Percentiles rank a stretch among this genome's conserved stretches.
Conservation (phyloP, 345 rosid species). For the Brassica rapa region DNA sequence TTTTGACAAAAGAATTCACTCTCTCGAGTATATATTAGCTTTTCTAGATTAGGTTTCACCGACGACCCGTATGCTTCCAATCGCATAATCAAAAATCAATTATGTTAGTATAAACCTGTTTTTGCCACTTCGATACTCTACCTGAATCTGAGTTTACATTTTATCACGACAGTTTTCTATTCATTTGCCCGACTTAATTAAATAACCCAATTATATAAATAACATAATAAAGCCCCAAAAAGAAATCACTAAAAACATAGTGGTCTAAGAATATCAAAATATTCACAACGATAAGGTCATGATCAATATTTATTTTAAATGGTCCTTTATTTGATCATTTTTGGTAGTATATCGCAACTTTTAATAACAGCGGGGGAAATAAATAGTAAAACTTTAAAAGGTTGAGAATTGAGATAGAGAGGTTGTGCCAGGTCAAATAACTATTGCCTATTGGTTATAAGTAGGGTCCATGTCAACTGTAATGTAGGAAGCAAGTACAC, state of each 20-base stretch:
- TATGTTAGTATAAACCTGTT: neutral
- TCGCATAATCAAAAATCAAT: neutral
- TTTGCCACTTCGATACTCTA: neutral
- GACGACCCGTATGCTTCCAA: neutral
- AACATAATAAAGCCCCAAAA: neutral
- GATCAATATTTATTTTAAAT: neutral
- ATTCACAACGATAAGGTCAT: neutral
- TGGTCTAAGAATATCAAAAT: neutral
- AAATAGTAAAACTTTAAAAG: slow-evolving; percentile 1
- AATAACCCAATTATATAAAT: neutral
- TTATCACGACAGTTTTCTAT: neutral
- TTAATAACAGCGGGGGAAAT: neutral
- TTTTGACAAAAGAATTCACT: neutral
- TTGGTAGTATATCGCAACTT: neutral
- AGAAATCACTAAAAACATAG: neutral
- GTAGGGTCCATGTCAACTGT: slow-evolving; percentile 43
- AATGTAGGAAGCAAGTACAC: slow-evolving; percentile 56
- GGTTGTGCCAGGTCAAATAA: slow-evolving; percentile 25
- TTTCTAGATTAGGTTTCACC: neutral
- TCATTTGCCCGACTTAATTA: neutral
- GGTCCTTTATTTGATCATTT: neutral
- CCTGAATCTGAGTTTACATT: neutral
- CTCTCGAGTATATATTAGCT: neutral
- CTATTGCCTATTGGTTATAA: slow-evolving; percentile 22
- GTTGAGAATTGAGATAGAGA: neutral